Evolutionary conservation across 2,329 filamentous ascomycete species (phyloP).

Genomic region (Curvularia eragrostidis): DNA sequence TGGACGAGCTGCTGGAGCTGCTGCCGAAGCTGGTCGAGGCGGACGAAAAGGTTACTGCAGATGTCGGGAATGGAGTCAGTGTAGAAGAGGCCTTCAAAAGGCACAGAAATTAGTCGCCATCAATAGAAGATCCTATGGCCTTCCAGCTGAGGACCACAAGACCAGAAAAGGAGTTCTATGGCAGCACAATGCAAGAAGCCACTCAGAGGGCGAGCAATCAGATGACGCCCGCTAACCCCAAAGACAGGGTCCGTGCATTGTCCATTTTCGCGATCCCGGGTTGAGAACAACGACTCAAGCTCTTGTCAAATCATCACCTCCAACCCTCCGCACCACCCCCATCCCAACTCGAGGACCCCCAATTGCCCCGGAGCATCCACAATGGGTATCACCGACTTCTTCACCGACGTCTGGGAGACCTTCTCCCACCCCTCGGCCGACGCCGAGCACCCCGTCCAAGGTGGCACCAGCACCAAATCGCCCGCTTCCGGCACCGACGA

Average conservation of each 20-base stretch:
- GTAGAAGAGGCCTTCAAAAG: constrained; percentile 72
- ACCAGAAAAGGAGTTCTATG: neutral
- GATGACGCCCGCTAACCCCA: constrained; percentile 31
- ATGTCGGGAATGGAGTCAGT: constrained; percentile 67
- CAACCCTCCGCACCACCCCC: constrained; percentile 20
- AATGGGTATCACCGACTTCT: constrained; percentile 71
- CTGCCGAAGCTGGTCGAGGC: constrained; percentile 54
- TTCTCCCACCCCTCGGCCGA: constrained; percentile 59
- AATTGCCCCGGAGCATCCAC: constrained; percentile 43
- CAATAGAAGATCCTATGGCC: neutral
- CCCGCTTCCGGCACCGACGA: constrained; percentile 54
- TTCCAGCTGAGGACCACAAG: neutral
- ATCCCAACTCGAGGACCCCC: constrained; percentile 31
- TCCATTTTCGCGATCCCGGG: constrained; percentile 35
- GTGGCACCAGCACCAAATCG: constrained; percentile 48
- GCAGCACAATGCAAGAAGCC: constrained; percentile 11
- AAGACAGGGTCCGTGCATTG: constrained; percentile 21
- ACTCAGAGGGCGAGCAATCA: constrained; percentile 30
- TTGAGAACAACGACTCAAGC: constrained; percentile 27
- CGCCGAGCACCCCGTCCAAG: constrained; percentile 52
- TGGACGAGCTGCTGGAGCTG: constrained; percentile 67
- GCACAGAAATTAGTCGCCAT: constrained; percentile 48
- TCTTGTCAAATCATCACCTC: constrained; percentile 25
- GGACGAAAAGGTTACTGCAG: constrained; percentile 58
- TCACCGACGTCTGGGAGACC: constrained; percentile 69